Evolutionary conservation across 73 alveolate species (phyloP).

Genomic region (Paramecium octaurelia): DNA sequence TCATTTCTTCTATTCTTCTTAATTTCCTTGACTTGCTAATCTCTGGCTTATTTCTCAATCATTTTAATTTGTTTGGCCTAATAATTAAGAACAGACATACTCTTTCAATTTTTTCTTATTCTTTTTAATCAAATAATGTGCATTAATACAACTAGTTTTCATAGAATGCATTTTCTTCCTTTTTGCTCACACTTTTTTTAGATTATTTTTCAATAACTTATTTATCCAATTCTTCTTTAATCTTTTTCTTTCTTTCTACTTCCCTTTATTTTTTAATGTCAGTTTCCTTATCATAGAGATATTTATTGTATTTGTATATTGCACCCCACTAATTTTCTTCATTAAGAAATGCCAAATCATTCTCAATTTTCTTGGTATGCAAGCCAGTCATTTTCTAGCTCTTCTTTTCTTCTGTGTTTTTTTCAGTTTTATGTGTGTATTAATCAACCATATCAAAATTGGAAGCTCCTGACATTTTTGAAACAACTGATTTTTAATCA

Average conservation of each 20-base stretch:
- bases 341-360: conserved; percentile 59
- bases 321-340: conserved; percentile 66
- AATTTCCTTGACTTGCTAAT: conserved; percentile 45
- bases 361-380: conserved; percentile 53
- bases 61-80: conserved; percentile 26
- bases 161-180: conserved; percentile 33
- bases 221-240: conserved; percentile 49
- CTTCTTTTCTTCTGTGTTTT: not conserved
- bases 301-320: conserved; percentile 58
- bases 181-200: not conserved
- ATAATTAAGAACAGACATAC: not conserved
- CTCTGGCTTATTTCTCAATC: conserved; percentile 54
- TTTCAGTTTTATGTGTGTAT: conserved; percentile 58
- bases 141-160: conserved; percentile 16
- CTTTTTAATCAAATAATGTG: conserved; percentile 51
- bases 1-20: conserved; percentile 57
- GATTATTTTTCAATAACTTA: conserved; percentile 49
- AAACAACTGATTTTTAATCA: conserved; percentile 55
- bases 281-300: conserved; percentile 55
- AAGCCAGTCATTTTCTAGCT: conserved; percentile 7
- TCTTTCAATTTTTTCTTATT: conserved; percentile 47
- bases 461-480: conserved; percentile 65
- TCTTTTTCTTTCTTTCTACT: not conserved
- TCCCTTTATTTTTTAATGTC: conserved; percentile 46
- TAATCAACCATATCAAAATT: conserved; percentile 58